Conservation (phyloP, 2,329 filamentous ascomycete species). For the Nannizzia gypsea region DNA sequence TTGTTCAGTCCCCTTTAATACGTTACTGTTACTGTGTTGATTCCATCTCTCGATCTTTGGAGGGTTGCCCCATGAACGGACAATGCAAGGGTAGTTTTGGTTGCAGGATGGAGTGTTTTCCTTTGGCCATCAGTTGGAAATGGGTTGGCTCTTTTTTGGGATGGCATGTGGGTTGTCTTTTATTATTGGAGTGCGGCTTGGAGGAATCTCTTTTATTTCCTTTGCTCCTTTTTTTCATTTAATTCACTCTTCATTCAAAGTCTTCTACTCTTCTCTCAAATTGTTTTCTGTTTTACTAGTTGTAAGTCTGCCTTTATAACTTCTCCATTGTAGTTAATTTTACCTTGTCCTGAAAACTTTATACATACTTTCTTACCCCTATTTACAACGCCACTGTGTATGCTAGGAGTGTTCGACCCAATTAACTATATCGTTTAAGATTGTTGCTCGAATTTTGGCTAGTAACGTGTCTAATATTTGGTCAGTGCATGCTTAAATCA, state of each 20-base stretch:
- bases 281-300: not conserved
- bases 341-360: not conserved
- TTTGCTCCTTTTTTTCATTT: too few relatives aligned
- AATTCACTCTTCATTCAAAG: not conserved
- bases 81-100: slow-evolving; percentile 14
- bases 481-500: too few relatives aligned
- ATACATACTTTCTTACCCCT: not conserved
- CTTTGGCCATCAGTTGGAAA: slow-evolving; percentile 13
- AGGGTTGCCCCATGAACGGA: slow-evolving; percentile 9
- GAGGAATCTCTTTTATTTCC: slow-evolving; percentile 10
- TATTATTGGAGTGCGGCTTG: slow-evolving; percentile 13
- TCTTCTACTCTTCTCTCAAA: not conserved
- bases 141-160: slow-evolving; percentile 14
- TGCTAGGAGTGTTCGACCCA: not conserved
- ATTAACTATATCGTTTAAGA: not conserved
- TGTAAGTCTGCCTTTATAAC: not conserved
- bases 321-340: not conserved
- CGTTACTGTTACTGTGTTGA: slow-evolving; percentile 2
- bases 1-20: slow-evolving; percentile 6
- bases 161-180: slow-evolving; percentile 12
- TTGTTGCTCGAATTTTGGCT: too few relatives aligned
- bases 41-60: not conserved
- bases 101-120: slow-evolving; percentile 14
- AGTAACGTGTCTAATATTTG: too few relatives aligned
- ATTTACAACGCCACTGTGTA: not conserved